Conservation (phyloP, 495 filamentous ascomycete species). For the Trichoderma orchidacearum region DNA sequence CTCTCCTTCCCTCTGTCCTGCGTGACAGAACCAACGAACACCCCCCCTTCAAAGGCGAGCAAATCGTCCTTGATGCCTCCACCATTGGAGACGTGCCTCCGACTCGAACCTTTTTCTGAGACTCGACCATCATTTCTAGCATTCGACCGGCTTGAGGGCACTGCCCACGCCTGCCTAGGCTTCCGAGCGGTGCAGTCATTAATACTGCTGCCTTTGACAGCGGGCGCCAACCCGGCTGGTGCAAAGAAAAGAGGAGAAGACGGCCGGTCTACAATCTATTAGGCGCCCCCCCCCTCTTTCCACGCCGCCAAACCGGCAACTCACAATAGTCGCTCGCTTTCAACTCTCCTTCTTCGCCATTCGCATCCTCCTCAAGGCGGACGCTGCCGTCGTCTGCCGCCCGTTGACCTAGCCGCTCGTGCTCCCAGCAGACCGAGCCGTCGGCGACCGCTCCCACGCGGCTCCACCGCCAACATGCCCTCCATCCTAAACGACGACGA, state of each 20-base stretch:
- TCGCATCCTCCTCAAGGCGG: neutral
- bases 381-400: neutral
- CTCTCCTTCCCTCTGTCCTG: too few species aligned
- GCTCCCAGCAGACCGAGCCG: too few species aligned
- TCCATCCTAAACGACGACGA: constrained; percentile 82
- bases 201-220: neutral
- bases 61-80: neutral
- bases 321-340: neutral
- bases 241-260: constrained; percentile 1
- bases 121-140: neutral
- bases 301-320: neutral
- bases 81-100: neutral
- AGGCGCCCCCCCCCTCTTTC: neutral
- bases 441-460: neutral
- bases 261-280: neutral
- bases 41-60: too few species aligned
- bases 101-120: neutral
- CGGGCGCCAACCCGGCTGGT: neutral
- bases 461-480: constrained; percentile 43
- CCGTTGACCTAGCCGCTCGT: neutral
- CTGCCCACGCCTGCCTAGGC: neutral
- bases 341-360: neutral
- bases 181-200: neutral
- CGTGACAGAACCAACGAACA: too few species aligned
- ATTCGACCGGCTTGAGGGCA: neutral